These are phyloP conservation scores for Fraxinus sp. DNA, from an alignment of 305 asterid species.

Conservation along the genomic window DNA sequence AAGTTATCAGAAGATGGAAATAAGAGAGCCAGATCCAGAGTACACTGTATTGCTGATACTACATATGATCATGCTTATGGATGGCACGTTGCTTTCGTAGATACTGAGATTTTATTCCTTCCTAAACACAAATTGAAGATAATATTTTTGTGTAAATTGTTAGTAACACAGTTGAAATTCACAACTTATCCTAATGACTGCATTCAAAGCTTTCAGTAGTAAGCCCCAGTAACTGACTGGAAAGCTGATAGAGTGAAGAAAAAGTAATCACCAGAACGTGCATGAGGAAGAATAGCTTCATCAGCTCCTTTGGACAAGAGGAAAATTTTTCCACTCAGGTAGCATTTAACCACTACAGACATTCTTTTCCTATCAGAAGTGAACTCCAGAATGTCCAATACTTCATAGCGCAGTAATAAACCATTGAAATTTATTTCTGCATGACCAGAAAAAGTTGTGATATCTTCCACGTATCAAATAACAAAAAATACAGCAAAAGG, in stretches of 20 bases:
- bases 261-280: conserved; percentile 55
- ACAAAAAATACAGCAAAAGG: conserved; percentile 1
- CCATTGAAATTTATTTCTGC: conserved; percentile 79
- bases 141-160: conserved; percentile 5
- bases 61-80: conserved; percentile 3
- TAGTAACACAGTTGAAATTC: conserved; percentile 16
- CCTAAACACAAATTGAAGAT: not conserved
- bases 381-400: conserved; percentile 87
- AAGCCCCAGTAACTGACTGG: not conserved
- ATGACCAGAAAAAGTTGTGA: conserved; percentile 34
- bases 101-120: not conserved
- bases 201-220: not conserved
- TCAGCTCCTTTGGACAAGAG: conserved; percentile 97
- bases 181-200: not conserved
- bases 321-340: conserved; percentile 57
- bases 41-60: not conserved
- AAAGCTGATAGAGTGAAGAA: conserved; percentile 2
- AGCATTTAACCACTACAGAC: conserved; percentile 86
- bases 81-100: conserved; percentile 8
- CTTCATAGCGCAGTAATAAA: conserved; percentile 66
- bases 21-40: not conserved
- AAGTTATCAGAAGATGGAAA: not conserved
- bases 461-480: not conserved
- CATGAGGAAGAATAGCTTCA: conserved; percentile 82
- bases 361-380: conserved; percentile 95